phyloP scores from a whole-genome alignment of 2,329 filamentous ascomycete species.

The Pseudogymnoascus sp. region DNA sequence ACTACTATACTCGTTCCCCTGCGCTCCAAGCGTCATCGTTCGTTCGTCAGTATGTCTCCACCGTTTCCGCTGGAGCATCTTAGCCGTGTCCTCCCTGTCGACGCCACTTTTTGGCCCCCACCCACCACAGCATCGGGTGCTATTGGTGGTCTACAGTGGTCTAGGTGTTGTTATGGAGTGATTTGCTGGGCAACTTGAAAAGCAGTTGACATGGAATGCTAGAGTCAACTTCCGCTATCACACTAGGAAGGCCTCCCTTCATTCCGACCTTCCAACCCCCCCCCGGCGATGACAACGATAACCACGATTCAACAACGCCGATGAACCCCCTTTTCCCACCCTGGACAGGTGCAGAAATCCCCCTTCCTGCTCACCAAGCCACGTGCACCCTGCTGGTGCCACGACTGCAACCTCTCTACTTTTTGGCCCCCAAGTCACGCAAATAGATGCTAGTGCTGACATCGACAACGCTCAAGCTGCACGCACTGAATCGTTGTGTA shows the following conservation, averaged over 20 bases:
- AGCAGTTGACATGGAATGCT: not conserved
- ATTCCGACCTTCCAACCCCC: not conserved
- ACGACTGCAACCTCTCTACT: not conserved
- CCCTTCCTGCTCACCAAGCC: not conserved
- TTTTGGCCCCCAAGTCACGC: conserved; percentile 3
- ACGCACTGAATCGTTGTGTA: not conserved
- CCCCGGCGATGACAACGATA: not conserved
- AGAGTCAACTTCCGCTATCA: conserved; percentile 1
- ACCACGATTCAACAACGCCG: not conserved
- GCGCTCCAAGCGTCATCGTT: conserved; percentile 1
- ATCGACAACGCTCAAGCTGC: not conserved
- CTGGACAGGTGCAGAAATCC: not conserved
- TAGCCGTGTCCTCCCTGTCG: not conserved
- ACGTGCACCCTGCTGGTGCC: not conserved
- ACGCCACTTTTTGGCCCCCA: not conserved
- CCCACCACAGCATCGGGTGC: not conserved
- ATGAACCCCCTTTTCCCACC: not conserved
- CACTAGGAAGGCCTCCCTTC: not conserved
- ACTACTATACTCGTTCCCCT: not conserved
- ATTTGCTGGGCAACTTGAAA: not conserved
- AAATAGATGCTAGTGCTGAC: conserved; percentile 6
- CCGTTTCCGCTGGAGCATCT: not conserved
- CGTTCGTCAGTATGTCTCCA: not conserved
- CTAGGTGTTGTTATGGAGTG: not conserved
- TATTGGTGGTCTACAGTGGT: not conserved